Conservation (phyloP, 106 monocot genomes). For the Vanilla planifolia region DNA sequence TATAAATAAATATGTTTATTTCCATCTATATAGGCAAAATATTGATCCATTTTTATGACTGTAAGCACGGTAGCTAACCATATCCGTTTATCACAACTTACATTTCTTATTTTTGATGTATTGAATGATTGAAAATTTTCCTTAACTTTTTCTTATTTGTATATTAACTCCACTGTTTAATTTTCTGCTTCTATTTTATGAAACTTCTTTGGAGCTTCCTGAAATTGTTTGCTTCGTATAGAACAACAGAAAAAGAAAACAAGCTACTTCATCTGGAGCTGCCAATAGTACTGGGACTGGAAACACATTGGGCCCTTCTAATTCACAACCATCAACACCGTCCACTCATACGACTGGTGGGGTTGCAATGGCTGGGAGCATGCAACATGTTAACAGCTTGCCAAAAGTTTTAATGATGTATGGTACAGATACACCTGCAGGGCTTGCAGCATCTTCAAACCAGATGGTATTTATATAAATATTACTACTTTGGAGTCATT, state of each 20-base stretch:
- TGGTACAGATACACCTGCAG: constrained; percentile 65
- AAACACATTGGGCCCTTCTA: constrained; percentile 82
- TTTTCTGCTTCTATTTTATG: not conserved
- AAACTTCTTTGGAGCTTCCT: not conserved
- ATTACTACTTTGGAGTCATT: too few relatives aligned
- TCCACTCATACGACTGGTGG: constrained; percentile 91
- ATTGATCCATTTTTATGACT: too few relatives aligned
- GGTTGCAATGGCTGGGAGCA: constrained; percentile 44
- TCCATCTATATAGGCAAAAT: too few relatives aligned
- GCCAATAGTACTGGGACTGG: constrained; percentile 98
- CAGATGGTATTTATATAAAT: constrained; percentile 79
- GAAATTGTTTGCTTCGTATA: constrained; percentile 13
- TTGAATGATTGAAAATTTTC: too few relatives aligned
- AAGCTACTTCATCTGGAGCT: constrained; percentile 78
- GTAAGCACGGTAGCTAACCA: too few relatives aligned
- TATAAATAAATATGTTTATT: too few relatives aligned
- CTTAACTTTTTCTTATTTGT: too few relatives aligned
- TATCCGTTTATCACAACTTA: too few relatives aligned
- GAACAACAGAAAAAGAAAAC: constrained; percentile 83
- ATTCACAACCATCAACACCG: constrained; percentile 87
- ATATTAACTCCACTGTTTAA: too few relatives aligned
- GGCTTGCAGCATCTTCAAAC: constrained; percentile 88
- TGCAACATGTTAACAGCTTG: constrained; percentile 66
- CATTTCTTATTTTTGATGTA: too few relatives aligned
- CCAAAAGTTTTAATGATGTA: constrained; percentile 79